Evolutionary conservation across 352 stramenopile species (phyloP), one percentile per base, ranked within the genome.

Genomic region (Saprolegnia diclina): DNA sequence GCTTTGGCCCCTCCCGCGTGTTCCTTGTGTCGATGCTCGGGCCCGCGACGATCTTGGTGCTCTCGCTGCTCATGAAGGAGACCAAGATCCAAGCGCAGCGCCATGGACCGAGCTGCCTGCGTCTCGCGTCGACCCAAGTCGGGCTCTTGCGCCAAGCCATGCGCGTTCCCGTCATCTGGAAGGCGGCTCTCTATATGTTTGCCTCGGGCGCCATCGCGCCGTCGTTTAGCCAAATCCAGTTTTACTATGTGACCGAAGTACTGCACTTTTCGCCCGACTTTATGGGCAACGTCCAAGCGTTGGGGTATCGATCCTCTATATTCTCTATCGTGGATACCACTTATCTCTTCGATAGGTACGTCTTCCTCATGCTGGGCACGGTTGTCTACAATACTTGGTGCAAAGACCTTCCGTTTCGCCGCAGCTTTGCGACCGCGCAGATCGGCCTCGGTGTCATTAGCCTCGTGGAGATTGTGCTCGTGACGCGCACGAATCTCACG

Each of bases 181-280:
- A 97, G 76, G 97, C 95, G 40, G 89, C 95, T n/a, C 74, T 98
- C 0, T 99, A 97, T 80, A 77, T 99, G 5, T 98, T 98, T 71
- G 75, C 98, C 1, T 98, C 94, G 59, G 88, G 97, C 75, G 91
- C 94, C 10, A 96, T 89, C 35, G 88, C 94, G 37, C 96, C 96
- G 9, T 94, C 91, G 26, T 96, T 92, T 71, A 97, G 97, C 54
- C 91, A 96, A 52, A 93, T 97, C 7, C 95, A 96, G 65, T 96
- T 99, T 63, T 98, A 97, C 74, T 99, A 98, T 70, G 80, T 97
- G 18, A 98, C 94, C 0, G 91, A 98, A 69, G 91, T 98, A 50
- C 83, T 99, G 45, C 76, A 92, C 66, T 97, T 99, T 73, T 90
- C 90, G 48, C 91, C 95, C 22, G 94, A 98, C 77, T 98, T 99